Evolutionary conservation across 179 eudicot genomes (phyloP), one percentile per base, ranked within the genome.

Genomic region (Gypsophila paniculata): DNA sequence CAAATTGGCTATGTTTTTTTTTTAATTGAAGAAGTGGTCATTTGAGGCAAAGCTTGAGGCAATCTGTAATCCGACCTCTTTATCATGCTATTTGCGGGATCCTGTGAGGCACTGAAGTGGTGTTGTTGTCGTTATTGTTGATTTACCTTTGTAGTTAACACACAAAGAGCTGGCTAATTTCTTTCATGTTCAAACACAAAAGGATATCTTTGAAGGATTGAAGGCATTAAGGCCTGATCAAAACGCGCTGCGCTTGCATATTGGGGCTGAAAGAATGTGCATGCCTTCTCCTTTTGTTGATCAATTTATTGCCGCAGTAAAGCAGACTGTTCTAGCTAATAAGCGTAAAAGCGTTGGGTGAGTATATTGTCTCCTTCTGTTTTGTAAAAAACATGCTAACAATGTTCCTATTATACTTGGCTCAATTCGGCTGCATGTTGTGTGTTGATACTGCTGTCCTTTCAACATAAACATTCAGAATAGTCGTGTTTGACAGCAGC

Each of bases 191-290:
- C 44, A 26, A 8, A 15, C 22, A 52, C 39, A 72, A 65, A 91
- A 42, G 98, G 98, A 92, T 15, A 32, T 93, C 4, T 86, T 89
- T 65, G 98, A 93, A 82, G 98, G 98, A 53, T 62, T 85, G 63
- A 93, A 93, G 72, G 98, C 90, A 23, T 93, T 93, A 69, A 90
- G 97, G 0, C 96, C 97, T 0, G 90, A 86, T 18, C 84, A 85
- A 72, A 93, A 93, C 68, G 98, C 97, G 0, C 62, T 80, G 39
- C 89, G 98, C 6, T 85, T 93, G 91, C 85, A 80, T 72, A 73
- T 68, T 61, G 97, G 98, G 17, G 97, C 98, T 3, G 87, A 89
- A 19, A 86, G 98, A 75, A 78, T 93, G 93, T 93, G 96, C 82
- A 93, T 93, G 98, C 93, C 86, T 13, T 85, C 85, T 8, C 98